Base-by-base conservation (phyloP, 176 grass and related monocot species). In the Alopecurus myosuroides region DNA sequence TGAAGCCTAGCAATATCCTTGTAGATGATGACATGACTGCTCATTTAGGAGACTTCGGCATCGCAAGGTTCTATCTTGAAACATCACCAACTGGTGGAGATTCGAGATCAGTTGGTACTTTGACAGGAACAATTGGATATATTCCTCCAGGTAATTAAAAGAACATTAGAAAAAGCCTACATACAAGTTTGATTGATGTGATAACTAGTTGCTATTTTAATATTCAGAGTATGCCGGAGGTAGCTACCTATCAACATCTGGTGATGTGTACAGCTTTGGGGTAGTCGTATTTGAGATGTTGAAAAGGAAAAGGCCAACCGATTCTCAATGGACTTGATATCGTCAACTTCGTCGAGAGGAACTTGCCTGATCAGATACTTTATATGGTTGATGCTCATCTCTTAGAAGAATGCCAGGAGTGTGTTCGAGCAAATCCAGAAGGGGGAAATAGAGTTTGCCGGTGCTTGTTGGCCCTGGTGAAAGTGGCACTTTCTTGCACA, bases 1-100 rank as follows among this genome's bases (percentile, higher is more conserved):
- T 92, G 22, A 92, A 92, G 77, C 88, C 84, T 22, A 87, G 63
- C 78, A 90, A 90, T 56, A 60, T 87, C 30, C 88, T 90, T 37
- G 36, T 93, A 23, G 88, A 90, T 41, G 48, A 87, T 3, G 20
- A 81, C 15, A 82, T 90, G 87, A 80, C 15, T 4, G 85, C 85
- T 42, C 81, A 50, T 76, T 62, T 93, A 1, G 88, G 70, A 17
- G 88, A 93, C 73, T 93, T 93, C 0, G 88, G 91, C 33, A 69
- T 92, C 25, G 87, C 90, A 31, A 86, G 67, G 66, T 87, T 92
- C 70, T 55, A 83, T n/a, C 11, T 9, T 80, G 22, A 63, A 39
- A 60, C 11, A 58, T 13, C 4, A 7, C 0, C 49, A 8, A 51
- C 62, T 48, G 3, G 9, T 25, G 60, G 81, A 44, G 28, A 68